These are phyloP conservation scores for Puccinia novopanici DNA, from an alignment of 1,284 basidiomycete species.

Conservation along the genomic window DNA sequence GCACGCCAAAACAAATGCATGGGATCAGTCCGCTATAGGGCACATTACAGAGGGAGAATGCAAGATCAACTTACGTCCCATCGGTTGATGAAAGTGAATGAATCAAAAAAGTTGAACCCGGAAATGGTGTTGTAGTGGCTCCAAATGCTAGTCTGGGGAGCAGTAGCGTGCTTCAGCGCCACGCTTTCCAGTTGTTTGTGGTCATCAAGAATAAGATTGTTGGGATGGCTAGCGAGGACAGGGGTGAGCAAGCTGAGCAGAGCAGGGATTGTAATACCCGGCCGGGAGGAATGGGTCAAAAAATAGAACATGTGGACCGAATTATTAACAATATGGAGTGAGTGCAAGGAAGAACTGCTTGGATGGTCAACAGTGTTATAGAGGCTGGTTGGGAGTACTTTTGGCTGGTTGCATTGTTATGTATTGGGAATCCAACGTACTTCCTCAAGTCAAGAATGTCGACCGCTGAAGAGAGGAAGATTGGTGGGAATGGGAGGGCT, in stretches of 20 bases:
- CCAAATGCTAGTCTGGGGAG: constrained; percentile 16
- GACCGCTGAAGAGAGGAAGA: too few species aligned
- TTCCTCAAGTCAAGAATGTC: too few species aligned
- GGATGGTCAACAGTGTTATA: too few species aligned
- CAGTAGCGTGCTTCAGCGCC: too few species aligned
- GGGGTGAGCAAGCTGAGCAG: background rate
- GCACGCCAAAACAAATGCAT: background rate
- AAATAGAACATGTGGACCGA: too few species aligned
- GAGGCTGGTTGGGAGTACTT: too few species aligned
- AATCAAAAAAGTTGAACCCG: constrained; percentile 25
- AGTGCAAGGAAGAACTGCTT: too few species aligned
- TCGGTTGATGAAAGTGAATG: constrained; percentile 29
- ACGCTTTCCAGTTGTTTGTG: background rate
- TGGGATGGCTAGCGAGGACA: constrained; percentile 3
- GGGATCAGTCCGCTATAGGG: background rate
- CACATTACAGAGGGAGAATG: background rate
- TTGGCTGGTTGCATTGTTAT: too few species aligned
- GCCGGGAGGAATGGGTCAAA: too few species aligned
- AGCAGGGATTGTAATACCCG: background rate
- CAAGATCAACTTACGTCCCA: constrained; percentile 18
- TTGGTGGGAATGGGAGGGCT: too few species aligned
- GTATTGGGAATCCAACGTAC: too few species aligned
- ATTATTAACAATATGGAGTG: too few species aligned
- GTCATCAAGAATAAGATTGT: background rate
- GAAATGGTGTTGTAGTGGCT: constrained; percentile 32